Base-by-base conservation (phyloP, 2,329 filamentous ascomycete species). In the Trichophaea hybrida region DNA sequence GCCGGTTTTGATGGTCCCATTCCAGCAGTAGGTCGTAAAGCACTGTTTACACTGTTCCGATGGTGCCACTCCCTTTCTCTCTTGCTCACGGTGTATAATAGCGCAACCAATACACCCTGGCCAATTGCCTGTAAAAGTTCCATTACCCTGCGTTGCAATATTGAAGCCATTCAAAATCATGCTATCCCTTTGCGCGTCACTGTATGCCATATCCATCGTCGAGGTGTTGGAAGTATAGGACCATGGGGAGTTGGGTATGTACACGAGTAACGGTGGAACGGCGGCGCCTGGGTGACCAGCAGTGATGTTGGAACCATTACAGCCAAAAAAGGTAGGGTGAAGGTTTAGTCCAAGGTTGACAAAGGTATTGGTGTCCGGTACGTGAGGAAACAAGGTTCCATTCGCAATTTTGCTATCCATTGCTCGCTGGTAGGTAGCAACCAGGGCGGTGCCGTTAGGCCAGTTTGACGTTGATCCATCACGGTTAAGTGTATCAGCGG, bases 121-220 rank as follows among this genome's bases (percentile, higher is more conserved):
- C 91, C 93, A 98, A 64, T 84, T 73, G 2, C 73, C 67, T 2
- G 83, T 70, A 7, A 10, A 4, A 0, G 88, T 90, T 54, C 78
- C 80, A 73, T 97, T 96, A 55, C 80, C 88, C 75, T 85, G 84
- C 0, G 90, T 96, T 2, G 80, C 90, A 15, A 84, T 81, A 66
- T 93, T 80, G 74, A 86, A 93, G 17, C 88, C 91, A 73, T 98
- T 97, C 66, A 80, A 72, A 69, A 98, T 88, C 69, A 95, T 86
- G 63, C 78, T 78, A 70, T 95, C 81, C 64, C 91, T 86, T 73
- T 88, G 73, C 0, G 70, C 72, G 67, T 80, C 73, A 38, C 78
- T 76, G 76, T 90, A 88, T 44, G 73, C 72, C 40, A 82, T 75
- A 61, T 82, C 76, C 71, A 86, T 91, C 53, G 91, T 96, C 1